Evolutionary conservation across 2,329 filamentous ascomycete species (phyloP).

Genomic region (Stemphylium lycopersici): DNA sequence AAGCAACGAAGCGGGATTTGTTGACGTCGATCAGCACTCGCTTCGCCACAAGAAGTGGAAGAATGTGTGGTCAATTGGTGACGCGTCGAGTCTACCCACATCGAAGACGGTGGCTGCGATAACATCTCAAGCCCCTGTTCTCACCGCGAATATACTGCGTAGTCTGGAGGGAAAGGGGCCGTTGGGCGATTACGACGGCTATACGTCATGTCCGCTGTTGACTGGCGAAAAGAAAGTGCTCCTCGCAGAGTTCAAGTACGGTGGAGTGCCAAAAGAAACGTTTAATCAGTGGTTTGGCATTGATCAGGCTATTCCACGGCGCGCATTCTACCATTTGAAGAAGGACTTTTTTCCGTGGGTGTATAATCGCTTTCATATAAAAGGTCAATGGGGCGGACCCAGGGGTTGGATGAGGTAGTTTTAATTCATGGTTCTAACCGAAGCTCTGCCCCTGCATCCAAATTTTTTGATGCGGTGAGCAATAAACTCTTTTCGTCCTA

Average conservation of each 20-base stretch:
- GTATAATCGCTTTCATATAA: slow-evolving; percentile 65
- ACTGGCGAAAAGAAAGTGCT: slow-evolving; percentile 66
- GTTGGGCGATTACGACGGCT: slow-evolving; percentile 43
- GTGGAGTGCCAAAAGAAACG: slow-evolving; percentile 66
- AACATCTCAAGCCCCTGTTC: slow-evolving; percentile 44
- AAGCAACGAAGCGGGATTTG: slow-evolving; percentile 44
- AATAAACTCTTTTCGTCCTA: too few species aligned
- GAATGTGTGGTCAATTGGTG: slow-evolving; percentile 49
- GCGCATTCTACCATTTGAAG: slow-evolving; percentile 66
- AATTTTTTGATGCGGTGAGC: too few species aligned
- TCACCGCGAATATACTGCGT: slow-evolving; percentile 43
- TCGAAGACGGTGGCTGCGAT: slow-evolving; percentile 50
- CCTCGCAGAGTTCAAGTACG: slow-evolving; percentile 70
- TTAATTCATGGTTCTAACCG: too few species aligned
- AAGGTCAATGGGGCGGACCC: slow-evolving; percentile 66
- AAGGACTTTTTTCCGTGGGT: slow-evolving; percentile 73
- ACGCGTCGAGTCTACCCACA: slow-evolving; percentile 46
- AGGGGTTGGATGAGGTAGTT: slow-evolving; percentile 55
- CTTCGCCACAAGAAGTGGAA: slow-evolving; percentile 44
- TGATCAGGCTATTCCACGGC: slow-evolving; percentile 62
- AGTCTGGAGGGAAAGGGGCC: slow-evolving; percentile 34
- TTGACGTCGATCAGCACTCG: slow-evolving; percentile 45
- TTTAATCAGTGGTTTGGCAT: slow-evolving; percentile 61
- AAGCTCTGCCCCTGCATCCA: too few species aligned
- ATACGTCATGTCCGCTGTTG: slow-evolving; percentile 48